These are phyloP conservation scores for Zea mays DNA, from an alignment of 176 grass and related monocot species.

Conservation along the genomic window DNA sequence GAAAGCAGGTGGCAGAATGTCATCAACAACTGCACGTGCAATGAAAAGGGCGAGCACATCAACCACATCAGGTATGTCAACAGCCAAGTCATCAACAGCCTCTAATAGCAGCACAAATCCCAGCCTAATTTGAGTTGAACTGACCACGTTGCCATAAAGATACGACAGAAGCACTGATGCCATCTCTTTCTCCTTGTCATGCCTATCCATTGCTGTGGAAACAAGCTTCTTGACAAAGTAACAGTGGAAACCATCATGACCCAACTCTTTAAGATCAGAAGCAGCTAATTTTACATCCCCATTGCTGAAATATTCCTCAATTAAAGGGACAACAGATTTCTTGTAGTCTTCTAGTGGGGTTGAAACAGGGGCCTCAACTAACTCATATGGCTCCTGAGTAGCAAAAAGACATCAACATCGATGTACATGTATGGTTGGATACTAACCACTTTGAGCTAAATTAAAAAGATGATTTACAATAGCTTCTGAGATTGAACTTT, in stretches of 20 bases:
- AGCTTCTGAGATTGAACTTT: conserved; percentile 17
- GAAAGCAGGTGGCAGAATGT: conserved; percentile 88
- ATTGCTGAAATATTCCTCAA: conserved; percentile 89
- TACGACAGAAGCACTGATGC: conserved; percentile 76
- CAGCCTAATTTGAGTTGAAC: conserved; percentile 73
- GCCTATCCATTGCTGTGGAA: conserved; percentile 89
- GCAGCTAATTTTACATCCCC: conserved; percentile 73
- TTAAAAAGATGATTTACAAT: not conserved
- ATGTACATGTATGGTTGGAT: conserved; percentile 13
- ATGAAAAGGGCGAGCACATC: conserved; percentile 89
- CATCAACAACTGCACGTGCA: conserved; percentile 88
- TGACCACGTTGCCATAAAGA: conserved; percentile 70
- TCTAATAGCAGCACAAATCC: conserved; percentile 91
- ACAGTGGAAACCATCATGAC: conserved; percentile 67
- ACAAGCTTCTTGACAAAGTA: conserved; percentile 96
- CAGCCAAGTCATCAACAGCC: conserved; percentile 78
- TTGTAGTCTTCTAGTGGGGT: conserved; percentile 82
- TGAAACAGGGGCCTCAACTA: conserved; percentile 69
- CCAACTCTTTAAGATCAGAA: conserved; percentile 83
- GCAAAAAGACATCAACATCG: conserved; percentile 15
- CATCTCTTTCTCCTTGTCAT: conserved; percentile 99
- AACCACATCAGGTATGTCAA: conserved; percentile 82
- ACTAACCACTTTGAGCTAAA: conserved; percentile 24
- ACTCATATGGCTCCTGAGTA: conserved; percentile 89
- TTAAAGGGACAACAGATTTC: conserved; percentile 65